Conservation (phyloP, 306 rosid genomes). For the Cucumis hystrix region DNA sequence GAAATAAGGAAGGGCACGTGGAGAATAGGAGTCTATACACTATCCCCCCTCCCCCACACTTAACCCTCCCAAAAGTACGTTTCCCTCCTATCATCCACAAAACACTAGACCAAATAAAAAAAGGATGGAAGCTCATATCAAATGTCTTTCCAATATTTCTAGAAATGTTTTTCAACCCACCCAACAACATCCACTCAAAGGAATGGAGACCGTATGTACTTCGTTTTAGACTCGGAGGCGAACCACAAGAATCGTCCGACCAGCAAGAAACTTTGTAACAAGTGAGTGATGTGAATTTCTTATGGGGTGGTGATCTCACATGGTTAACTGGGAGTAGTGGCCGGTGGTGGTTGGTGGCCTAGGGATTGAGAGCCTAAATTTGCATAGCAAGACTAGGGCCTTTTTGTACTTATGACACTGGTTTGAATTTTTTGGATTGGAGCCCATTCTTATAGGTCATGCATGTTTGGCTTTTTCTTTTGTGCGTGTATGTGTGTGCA, state of each 20-base stretch:
- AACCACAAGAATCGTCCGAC: not conserved
- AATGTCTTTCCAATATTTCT: not conserved
- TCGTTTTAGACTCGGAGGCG: not conserved
- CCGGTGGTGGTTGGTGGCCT: no score
- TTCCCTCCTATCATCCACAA: not conserved
- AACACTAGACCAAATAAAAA: not conserved
- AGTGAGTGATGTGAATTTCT: not conserved
- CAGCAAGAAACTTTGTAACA: not conserved
- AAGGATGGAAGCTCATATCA: not conserved
- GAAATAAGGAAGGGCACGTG: not conserved
- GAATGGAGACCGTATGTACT: not conserved
- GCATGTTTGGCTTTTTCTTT: no score
- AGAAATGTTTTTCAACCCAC: not conserved
- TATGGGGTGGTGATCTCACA: no score
- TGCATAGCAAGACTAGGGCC: no score
- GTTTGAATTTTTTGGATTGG: not conserved
- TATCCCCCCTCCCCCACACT: not conserved
- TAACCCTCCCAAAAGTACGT: not conserved
- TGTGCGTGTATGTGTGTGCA: no score
- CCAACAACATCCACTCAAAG: not conserved
- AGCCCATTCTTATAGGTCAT: not conserved
- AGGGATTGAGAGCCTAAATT: no score
- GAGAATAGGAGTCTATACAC: not conserved
- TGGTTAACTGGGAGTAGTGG: no score
- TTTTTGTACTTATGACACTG: no score